Conservation (phyloP, 2,329 filamentous ascomycete genomes). For the Botryotinia calthae region DNA sequence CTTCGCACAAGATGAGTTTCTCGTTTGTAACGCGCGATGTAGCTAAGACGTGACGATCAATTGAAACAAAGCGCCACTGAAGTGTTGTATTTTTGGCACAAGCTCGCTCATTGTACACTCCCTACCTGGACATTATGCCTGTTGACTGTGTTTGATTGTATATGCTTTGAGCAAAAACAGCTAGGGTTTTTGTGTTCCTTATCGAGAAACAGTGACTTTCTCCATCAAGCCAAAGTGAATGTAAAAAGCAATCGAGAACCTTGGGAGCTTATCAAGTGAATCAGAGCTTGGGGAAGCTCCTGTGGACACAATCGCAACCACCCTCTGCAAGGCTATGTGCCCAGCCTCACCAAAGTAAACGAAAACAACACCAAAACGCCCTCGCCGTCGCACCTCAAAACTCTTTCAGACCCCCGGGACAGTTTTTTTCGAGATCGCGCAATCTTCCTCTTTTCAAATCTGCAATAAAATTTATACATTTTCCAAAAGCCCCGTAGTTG, state of each 20-base stretch:
- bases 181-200: not conserved
- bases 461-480: not conserved
- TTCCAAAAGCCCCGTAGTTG: not conserved
- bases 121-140: not conserved
- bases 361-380: not conserved
- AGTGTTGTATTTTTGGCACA: not conserved
- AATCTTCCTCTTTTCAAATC: not conserved
- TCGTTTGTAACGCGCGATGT: not conserved
- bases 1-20: not conserved
- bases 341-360: conserved; percentile 9
- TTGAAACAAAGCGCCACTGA: conserved; percentile 17
- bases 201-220: not conserved
- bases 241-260: not conserved
- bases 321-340: conserved; percentile 1
- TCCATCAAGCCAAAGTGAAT: not conserved
- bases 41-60: conserved; percentile 12
- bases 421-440: not conserved
- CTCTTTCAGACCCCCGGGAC: not conserved
- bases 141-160: not conserved
- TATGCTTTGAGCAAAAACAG: not conserved
- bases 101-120: not conserved
- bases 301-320: conserved; percentile 2
- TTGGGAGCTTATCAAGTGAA: conserved; percentile 1
- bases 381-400: not conserved
- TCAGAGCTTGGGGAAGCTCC: conserved; percentile 1